A percentile compares a stretch with the other conserved stretches of the same genome.
phyloP scores from a whole-genome alignment of 163 green algal species.

The Coccomyxa subellipsoidea region DNA sequence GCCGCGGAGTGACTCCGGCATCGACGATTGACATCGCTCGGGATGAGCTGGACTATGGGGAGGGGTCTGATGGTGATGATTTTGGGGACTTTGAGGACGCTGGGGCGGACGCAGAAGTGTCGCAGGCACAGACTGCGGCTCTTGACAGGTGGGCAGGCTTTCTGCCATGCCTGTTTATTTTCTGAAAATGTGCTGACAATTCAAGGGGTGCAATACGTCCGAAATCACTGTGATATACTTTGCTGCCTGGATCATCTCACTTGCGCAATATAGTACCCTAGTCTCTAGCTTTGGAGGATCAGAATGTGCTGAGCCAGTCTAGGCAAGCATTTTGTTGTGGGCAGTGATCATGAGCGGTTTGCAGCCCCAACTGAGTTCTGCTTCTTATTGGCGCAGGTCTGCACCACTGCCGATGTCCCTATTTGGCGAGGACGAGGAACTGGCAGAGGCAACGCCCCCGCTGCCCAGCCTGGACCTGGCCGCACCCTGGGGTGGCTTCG shows the following conservation, averaged over 20 bases:
- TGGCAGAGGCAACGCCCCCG: not conserved
- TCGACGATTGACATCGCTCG: not conserved
- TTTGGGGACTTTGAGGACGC: slow-evolving; percentile 15
- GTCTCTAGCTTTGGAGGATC: too few species aligned
- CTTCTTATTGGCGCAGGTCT: not conserved
- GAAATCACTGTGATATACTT: not conserved
- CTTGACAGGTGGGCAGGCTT: not conserved
- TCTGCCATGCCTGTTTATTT: not conserved
- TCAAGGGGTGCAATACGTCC: not conserved
- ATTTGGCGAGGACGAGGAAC: slow-evolving; percentile 2
- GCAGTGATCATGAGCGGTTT: not conserved
- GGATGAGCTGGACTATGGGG: not conserved
- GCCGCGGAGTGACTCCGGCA: not conserved
- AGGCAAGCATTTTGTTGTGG: too few species aligned
- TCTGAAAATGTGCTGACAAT: not conserved
- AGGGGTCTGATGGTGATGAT: not conserved
- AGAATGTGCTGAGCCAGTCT: too few species aligned
- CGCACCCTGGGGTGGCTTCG: not conserved
- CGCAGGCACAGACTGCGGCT: not conserved
- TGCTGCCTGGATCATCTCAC: not conserved
- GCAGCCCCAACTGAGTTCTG: not conserved
- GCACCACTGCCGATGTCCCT: not conserved
- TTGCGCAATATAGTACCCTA: too few species aligned
- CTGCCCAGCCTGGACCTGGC: not conserved
- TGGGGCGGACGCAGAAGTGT: not conserved